Base-by-base conservation (phyloP, 1,284 basidiomycete species). In the Cryptococcus neoformans region DNA sequence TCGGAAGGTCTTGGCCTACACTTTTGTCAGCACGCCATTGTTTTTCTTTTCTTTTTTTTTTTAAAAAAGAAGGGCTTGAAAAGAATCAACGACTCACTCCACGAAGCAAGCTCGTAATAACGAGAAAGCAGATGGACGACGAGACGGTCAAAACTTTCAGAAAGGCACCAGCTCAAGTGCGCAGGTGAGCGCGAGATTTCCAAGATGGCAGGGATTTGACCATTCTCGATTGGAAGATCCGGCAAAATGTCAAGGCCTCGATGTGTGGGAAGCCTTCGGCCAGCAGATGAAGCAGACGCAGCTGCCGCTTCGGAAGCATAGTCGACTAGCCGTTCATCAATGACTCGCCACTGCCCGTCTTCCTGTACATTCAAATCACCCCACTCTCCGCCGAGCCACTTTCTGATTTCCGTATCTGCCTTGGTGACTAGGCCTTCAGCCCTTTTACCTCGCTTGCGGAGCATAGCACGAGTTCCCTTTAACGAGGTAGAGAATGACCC, bases 81-180 rank as follows among this genome's bases (percentile, higher is more conserved):
- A 21, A 16, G 12, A 40, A 41, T 47, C 7, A 42, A 11, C 6
- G 37, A 69, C 72, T 66, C 58, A 73, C 75, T 76, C 70, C 74
- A 78, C 16, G 74, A 74, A 8, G 73, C 53, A 8, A 77, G 64
- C 45, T 75, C 73, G 45, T 77, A 78, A 53, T 78, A 78, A 35
- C 76, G 58, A 12, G 61, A 65, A 4, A 78, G 52, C 4, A 78
- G 62, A 55, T 78, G 76, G 1, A 76, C 65, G 9, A 78, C 69
- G 28, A 77, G 58, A 38, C 76, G 56, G 49, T 78, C 76, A 51
- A 74, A 78, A 10, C 63, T 59, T 44, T 78, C 75, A 11, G 68
- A 55, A 0, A 75, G 62, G 2, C 66, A 63, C 74, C 74, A 74
- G 9, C 70, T 68, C 8, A 77, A 40, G 65, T 78, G 75, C 11